Conservation (phyloP, 805 yeast genomes). For the Yamadazyma olivae region DNA sequence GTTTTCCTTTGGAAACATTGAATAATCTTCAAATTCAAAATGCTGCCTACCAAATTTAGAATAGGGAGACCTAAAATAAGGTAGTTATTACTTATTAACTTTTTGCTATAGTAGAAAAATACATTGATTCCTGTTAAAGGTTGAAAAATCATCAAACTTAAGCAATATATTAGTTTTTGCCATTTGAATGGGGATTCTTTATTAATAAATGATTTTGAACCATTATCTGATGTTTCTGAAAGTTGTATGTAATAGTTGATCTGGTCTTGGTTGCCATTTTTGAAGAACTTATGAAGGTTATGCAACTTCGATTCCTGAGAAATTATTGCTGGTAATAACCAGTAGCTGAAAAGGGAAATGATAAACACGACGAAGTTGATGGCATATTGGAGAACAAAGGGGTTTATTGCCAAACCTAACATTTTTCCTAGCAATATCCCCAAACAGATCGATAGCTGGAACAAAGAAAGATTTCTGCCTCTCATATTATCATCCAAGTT, state of each 20-base stretch:
- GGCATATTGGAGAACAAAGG: slow-evolving; percentile 4
- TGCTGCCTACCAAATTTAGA: slow-evolving; percentile 10
- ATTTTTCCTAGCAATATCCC: slow-evolving; percentile 22
- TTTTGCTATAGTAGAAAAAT: slow-evolving; percentile 28
- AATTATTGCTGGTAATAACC: slow-evolving; percentile 8
- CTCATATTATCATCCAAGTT: slow-evolving; percentile 12
- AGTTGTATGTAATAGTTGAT: not conserved
- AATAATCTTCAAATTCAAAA: slow-evolving; percentile 4
- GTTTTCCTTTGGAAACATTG: slow-evolving; percentile 5
- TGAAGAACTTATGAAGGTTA: slow-evolving; percentile 3
- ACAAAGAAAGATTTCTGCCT: slow-evolving; percentile 18
- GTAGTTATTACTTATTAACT: slow-evolving; percentile 4
- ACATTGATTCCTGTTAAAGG: slow-evolving; percentile 34
- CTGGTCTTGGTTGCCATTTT: not conserved
- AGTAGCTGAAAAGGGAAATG: slow-evolving; percentile 3
- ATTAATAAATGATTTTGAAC: no score
- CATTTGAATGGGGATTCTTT: slow-evolving; percentile 7
- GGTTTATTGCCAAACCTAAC: slow-evolving; percentile 5
- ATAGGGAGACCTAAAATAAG: slow-evolving; percentile 7
- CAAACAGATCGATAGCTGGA: slow-evolving; percentile 21
- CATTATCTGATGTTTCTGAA: not conserved
- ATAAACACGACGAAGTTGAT: slow-evolving; percentile 5
- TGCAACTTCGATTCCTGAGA: slow-evolving; percentile 6
- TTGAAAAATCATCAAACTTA: slow-evolving; percentile 27
- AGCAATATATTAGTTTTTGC: slow-evolving; percentile 16